A percentile compares a stretch with the other conserved stretches of the same genome.
These are phyloP conservation scores for Heritiera littoralis DNA, from an alignment of 345 rosid species.

Conservation along the genomic window DNA sequence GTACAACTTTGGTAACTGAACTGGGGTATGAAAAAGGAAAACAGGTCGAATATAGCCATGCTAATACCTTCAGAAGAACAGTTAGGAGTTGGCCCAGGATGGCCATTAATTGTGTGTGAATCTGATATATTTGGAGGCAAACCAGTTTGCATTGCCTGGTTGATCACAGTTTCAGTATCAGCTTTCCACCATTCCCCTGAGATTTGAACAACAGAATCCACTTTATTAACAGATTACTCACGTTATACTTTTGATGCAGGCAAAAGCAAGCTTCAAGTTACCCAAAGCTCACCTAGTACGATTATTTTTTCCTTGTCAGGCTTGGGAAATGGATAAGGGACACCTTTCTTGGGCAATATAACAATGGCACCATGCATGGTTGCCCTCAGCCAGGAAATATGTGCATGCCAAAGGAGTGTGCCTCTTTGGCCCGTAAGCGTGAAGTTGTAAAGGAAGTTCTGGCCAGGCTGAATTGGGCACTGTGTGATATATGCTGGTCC, in stretches of 20 bases:
- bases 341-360: conserved; percentile 58
- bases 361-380: conserved; percentile 73
- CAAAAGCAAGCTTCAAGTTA: background rate
- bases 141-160: conserved; percentile 48
- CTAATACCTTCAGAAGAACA: conserved; percentile 61
- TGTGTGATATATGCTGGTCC: conserved; percentile 80
- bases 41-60: no score
- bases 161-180: conserved; percentile 63
- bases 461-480: conserved; percentile 63
- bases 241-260: background rate
- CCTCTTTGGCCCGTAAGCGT: conserved; percentile 74
- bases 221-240: background rate
- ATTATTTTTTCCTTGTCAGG: conserved; percentile 59
- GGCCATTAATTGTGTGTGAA: conserved; percentile 74
- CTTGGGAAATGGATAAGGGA: conserved; percentile 65
- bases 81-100: conserved; percentile 51
- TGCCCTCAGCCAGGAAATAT: conserved; percentile 73
- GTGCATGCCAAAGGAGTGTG: conserved; percentile 79
- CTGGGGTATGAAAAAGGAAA: no score
- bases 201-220: background rate
- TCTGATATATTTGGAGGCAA: conserved; percentile 72
- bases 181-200: conserved; percentile 91
- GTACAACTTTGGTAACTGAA: background rate
- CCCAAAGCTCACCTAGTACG: conserved; percentile 48
- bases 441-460: conserved; percentile 61